These are phyloP conservation scores for Tylopilus sp. DNA, from an alignment of 768 basidiomycete species.

Conservation along the genomic window DNA sequence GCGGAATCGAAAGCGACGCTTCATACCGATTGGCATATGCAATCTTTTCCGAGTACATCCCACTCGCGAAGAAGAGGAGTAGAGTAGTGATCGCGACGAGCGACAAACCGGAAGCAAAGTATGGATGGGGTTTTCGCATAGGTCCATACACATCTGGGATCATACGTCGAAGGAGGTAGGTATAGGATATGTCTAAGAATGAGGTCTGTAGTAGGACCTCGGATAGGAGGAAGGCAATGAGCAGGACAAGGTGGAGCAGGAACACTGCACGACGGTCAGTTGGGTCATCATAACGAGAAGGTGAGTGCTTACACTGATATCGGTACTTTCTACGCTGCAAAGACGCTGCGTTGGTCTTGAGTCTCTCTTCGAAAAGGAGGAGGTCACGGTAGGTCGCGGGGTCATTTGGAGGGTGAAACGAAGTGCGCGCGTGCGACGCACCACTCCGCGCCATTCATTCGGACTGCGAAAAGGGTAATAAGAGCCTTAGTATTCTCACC, in stretches of 20 bases:
- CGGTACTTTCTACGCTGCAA: conserved; percentile 75
- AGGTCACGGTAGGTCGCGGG: conserved; percentile 82
- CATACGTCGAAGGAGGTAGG: conserved; percentile 42
- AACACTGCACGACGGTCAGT: conserved; percentile 53
- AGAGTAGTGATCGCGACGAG: conserved; percentile 90
- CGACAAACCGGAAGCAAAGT: conserved; percentile 73
- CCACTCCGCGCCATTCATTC: conserved; percentile 25
- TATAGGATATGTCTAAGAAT: conserved; percentile 62
- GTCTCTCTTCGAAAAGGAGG: conserved; percentile 91
- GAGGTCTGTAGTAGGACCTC: conserved; percentile 73
- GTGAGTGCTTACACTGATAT: conserved; percentile 64
- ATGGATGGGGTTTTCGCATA: conserved; percentile 54
- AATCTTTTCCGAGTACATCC: conserved; percentile 95
- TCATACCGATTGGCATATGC: conserved; percentile 92
- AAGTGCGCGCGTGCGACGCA: conserved; percentile 25
- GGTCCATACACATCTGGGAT: conserved; percentile 51
- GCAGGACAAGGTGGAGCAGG: conserved; percentile 60
- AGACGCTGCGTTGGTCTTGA: conserved; percentile 87
- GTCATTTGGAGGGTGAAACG: conserved; percentile 67
- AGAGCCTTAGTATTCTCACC: neutral
- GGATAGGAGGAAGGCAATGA: conserved; percentile 67
- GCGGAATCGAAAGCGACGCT: conserved; percentile 7
- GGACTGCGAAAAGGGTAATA: neutral
- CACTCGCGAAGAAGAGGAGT: conserved; percentile 92
- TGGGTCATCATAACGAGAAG: conserved; percentile 16